Percentiles rank a stretch among this genome's conserved stretches.
phyloP scores from a whole-genome alignment of 2,329 filamentous ascomycete species.

The Cordyceps pruinosa region DNA sequence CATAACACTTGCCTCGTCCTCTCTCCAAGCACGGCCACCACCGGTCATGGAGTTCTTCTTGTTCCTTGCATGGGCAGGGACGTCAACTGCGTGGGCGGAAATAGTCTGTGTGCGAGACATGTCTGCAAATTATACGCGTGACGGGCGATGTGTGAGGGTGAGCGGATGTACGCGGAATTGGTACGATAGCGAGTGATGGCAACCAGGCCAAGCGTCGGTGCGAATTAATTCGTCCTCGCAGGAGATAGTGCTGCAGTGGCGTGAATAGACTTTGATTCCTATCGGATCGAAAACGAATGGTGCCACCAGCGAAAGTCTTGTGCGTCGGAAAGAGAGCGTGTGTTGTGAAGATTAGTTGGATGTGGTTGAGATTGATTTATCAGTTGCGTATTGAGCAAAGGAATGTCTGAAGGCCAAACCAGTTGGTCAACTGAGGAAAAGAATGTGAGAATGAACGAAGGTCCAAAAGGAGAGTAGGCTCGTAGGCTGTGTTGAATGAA shows the following conservation, averaged over 20 bases:
- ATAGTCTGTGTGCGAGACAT: slow-evolving; percentile 48
- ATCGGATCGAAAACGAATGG: neutral
- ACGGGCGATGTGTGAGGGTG: neutral
- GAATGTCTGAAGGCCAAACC: slow-evolving; percentile 34
- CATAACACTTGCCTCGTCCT: slow-evolving; percentile 63
- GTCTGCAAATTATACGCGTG: slow-evolving; percentile 24
- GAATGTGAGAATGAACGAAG: too few species aligned
- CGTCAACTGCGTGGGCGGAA: slow-evolving; percentile 38
- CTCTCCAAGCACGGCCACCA: slow-evolving; percentile 75
- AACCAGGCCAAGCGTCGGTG: slow-evolving; percentile 7
- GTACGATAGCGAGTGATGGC: too few species aligned
- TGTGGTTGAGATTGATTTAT: neutral
- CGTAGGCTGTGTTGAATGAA: slow-evolving; percentile 21
- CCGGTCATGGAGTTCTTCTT: slow-evolving; percentile 64
- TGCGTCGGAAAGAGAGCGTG: neutral
- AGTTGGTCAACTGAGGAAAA: too few species aligned
- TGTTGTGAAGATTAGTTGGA: neutral
- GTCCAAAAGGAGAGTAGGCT: slow-evolving; percentile 16
- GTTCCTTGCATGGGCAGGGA: slow-evolving; percentile 51
- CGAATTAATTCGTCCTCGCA: neutral
- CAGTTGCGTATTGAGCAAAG: slow-evolving; percentile 11
- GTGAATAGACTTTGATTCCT: neutral
- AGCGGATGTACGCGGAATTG: too few species aligned
- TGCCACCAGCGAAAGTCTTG: neutral
- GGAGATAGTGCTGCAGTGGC: neutral